Evolutionary conservation across 2,329 filamentous ascomycete genomes (phyloP).

Genomic region (Cordyceps tenuipes): DNA sequence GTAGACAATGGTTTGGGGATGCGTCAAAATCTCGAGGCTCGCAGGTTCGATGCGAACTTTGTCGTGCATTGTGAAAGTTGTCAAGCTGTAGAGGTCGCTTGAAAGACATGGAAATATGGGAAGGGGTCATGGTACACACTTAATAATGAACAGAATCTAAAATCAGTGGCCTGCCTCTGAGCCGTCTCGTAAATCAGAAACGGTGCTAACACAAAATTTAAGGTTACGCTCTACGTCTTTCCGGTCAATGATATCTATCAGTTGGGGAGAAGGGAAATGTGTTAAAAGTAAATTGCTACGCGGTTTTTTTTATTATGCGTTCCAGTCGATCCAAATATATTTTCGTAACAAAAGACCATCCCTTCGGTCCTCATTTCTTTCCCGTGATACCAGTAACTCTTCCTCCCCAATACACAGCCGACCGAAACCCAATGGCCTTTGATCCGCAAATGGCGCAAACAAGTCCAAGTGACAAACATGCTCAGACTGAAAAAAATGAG

Average conservation of each 20-base stretch:
- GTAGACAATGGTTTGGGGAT: background rate
- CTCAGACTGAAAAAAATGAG: background rate
- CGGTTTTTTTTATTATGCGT: background rate
- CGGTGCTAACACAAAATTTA: background rate
- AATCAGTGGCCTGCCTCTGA: no score
- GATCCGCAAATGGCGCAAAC: background rate
- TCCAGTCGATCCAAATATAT: background rate
- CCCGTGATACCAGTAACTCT: background rate
- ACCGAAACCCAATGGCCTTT: background rate
- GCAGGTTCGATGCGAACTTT: background rate
- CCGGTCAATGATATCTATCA: background rate
- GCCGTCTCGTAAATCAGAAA: no score
- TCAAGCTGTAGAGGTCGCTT: background rate
- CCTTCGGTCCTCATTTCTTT: conserved; percentile 1
- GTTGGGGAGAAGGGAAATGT: background rate
- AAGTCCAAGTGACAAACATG: background rate
- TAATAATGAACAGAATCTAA: background rate
- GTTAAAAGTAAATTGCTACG: background rate
- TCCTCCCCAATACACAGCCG: background rate
- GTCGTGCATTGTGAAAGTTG: background rate
- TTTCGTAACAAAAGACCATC: background rate
- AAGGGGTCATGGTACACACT: background rate
- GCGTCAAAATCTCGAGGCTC: background rate
- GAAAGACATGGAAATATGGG: background rate
- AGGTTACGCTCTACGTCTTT: background rate